phyloP scores from a whole-genome alignment of 2,329 filamentous ascomycete genomes.

The Penicillium freii region DNA sequence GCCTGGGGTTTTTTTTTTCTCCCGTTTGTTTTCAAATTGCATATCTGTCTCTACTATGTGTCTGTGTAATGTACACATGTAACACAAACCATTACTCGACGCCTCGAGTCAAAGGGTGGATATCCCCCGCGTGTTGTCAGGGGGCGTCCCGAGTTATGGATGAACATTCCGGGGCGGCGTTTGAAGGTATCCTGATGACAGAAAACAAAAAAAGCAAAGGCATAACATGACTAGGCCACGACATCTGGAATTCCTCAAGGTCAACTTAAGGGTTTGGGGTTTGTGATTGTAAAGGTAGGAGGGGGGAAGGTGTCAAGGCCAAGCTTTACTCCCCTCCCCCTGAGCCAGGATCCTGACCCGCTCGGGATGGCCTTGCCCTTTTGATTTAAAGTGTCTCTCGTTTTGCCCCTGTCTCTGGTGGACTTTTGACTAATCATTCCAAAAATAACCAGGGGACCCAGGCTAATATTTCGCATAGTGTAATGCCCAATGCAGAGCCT shows the following conservation, averaged over 20 bases:
- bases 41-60: not conserved
- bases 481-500: not conserved
- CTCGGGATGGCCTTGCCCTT: not conserved
- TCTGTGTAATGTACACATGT: not conserved
- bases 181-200: slow-evolving; percentile 21
- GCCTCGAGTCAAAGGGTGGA: not conserved
- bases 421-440: not conserved
- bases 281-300: not conserved
- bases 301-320: slow-evolving; percentile 2
- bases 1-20: too few relatives aligned
- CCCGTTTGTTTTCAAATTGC: not conserved
- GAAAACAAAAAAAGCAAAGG: not conserved
- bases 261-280: not conserved
- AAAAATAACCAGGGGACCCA: not conserved
- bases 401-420: not conserved
- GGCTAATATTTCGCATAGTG: not conserved
- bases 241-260: not conserved
- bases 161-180: slow-evolving; percentile 18
- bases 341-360: slow-evolving; percentile 7
- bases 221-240: not conserved
- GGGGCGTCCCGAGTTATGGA: slow-evolving; percentile 17
- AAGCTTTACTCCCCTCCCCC: slow-evolving; percentile 17
- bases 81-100: not conserved
- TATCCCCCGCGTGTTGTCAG: not conserved
- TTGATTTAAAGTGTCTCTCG: not conserved